Evolutionary conservation across 1,139 yeast genomes (phyloP), one percentile per base, ranked within the genome.

Genomic region (Saccharomycopsis hybrid): DNA sequence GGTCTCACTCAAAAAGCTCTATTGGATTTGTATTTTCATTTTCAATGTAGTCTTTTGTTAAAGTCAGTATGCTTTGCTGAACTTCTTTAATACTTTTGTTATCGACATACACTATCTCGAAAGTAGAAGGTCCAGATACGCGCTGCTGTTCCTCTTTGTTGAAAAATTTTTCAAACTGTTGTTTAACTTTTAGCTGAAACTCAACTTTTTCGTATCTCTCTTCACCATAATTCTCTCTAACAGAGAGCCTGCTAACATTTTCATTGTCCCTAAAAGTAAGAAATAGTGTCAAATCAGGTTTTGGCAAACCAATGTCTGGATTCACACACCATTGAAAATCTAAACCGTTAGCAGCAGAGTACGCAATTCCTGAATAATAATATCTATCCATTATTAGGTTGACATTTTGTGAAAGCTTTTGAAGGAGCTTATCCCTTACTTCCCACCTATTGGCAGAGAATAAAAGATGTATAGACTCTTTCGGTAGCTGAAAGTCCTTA

Each of bases 391-490:
- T 65, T 0, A 94, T 73, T 1, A 92, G 76, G 48, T 73, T 72
- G 5, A 64, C 62, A 0, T 96, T 97, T 0, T 62, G 56, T 1
- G 69, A 61, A 39, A 90, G 65, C 18, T 69, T 62, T 1, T 63
- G 54, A 7, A 66, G 60, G 3, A 94, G 78, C n/a, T 65, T 63
- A 1, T 71, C 65, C 3, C 74, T 75, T 35, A 79, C 62, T 65
- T 92, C 98, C 98, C 98, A 94, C 56, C 99, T 68, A 62, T 94
- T 94, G 2, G 98, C 97, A 59, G 90, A 81, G 65, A 94, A 94
- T 39, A 94, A 69, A 41, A 94, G 71, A 65, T 94, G 99, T 8
- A 89, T 82, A 0, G 96, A 73, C 64, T 88, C 83, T 60, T 85
- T 94, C 32, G 80, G 77, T 38, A 88, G 64, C 9, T 66, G 55